phyloP scores from a whole-genome alignment of 1,139 yeast species.

The Protomyces gravidus region DNA sequence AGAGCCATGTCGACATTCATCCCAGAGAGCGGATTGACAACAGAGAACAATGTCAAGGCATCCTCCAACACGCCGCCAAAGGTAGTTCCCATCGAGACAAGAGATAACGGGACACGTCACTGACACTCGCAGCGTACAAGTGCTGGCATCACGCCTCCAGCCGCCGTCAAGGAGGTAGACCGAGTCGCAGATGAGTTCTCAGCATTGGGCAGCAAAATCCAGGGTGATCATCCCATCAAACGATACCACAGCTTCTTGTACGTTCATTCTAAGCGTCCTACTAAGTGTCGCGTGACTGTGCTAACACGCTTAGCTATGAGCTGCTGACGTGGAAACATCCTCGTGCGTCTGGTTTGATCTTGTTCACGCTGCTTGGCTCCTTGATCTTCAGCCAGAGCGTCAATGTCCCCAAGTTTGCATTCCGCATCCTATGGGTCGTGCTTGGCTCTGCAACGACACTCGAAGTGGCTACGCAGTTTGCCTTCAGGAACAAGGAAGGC shows the following conservation, averaged over 20 bases:
- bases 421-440: constrained; percentile 27
- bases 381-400: constrained; percentile 24
- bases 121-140: constrained; percentile 5
- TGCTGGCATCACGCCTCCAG: constrained; percentile 21
- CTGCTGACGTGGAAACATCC: constrained; percentile 30
- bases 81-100: neutral
- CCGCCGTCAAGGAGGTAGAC: constrained; percentile 23
- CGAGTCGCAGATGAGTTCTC: constrained; percentile 13
- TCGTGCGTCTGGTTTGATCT: constrained; percentile 27
- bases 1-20: constrained; percentile 16
- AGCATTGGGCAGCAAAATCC: constrained; percentile 15
- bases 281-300: neutral
- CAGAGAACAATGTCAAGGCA: constrained; percentile 14
- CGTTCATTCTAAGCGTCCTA: too few relatives aligned
- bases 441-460: constrained; percentile 29
- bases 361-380: constrained; percentile 10
- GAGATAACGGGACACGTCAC: neutral
- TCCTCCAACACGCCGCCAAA: constrained; percentile 6
- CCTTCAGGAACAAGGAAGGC: constrained; percentile 26
- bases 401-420: constrained; percentile 28
- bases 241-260: constrained; percentile 21
- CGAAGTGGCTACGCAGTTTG: constrained; percentile 29
- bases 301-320: constrained; percentile 15
- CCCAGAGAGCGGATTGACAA: constrained; percentile 22
- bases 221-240: constrained; percentile 15